Conservation (phyloP, 805 yeast genomes). For the Suhomyces vadensis region DNA sequence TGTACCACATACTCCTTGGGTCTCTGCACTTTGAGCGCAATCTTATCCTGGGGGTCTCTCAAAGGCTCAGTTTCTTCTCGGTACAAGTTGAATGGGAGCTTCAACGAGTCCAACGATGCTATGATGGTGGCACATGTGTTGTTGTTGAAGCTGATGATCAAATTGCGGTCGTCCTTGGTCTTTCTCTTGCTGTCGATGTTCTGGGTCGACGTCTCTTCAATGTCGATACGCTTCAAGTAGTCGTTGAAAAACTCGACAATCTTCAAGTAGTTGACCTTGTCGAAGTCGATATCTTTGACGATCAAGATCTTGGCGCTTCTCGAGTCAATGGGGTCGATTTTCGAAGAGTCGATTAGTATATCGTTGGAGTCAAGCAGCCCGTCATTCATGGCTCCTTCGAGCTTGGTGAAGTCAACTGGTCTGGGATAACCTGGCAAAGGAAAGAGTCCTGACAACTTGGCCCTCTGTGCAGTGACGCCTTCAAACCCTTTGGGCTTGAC, state of each 20-base stretch:
- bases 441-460: conserved; percentile 76
- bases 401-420: conserved; percentile 43
- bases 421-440: conserved; percentile 69
- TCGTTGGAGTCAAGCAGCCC: conserved; percentile 30
- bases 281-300: conserved; percentile 34
- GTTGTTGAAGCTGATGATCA: conserved; percentile 54
- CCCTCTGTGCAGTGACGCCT: conserved; percentile 69
- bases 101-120: conserved; percentile 40
- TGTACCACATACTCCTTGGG: conserved; percentile 41
- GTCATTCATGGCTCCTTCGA: conserved; percentile 40
- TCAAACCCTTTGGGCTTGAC: conserved; percentile 71
- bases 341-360: conserved; percentile 34
- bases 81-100: conserved; percentile 28
- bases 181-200: conserved; percentile 36
- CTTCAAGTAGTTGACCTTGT: conserved; percentile 31
- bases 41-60: conserved; percentile 13
- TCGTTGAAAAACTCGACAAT: conserved; percentile 48
- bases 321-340: conserved; percentile 42
- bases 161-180: conserved; percentile 35
- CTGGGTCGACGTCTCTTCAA: conserved; percentile 36
- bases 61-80: conserved; percentile 20
- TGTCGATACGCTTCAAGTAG: conserved; percentile 45
- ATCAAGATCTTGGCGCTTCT: conserved; percentile 33
- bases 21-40: conserved; percentile 21
- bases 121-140: conserved; percentile 57